These are phyloP conservation scores for Corymbia maculata DNA, from an alignment of 345 rosid genomes.

Conservation along the genomic window DNA sequence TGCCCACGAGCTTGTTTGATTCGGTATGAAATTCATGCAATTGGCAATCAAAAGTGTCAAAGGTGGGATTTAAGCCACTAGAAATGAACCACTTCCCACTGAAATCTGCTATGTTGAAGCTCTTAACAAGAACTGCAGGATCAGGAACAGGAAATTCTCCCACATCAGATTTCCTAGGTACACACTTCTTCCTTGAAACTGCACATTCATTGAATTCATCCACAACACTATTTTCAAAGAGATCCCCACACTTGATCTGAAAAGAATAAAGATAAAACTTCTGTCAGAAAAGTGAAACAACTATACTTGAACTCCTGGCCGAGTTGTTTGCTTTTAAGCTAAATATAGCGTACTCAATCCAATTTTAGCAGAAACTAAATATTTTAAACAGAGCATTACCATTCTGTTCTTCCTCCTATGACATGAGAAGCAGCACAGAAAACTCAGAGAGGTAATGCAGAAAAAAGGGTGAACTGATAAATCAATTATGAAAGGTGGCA, in stretches of 20 bases:
- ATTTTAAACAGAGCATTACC: not conserved
- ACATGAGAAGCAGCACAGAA: not conserved
- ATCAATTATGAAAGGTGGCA: not conserved
- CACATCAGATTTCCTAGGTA: slow-evolving; percentile 74
- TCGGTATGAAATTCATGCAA: slow-evolving; percentile 78
- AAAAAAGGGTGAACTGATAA: not conserved
- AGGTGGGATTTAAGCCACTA: slow-evolving; percentile 89
- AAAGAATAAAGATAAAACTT: not conserved
- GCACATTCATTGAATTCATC: slow-evolving; percentile 95
- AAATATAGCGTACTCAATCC: not conserved
- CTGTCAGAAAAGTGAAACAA: not conserved
- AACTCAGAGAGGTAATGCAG: not conserved
- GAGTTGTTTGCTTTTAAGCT: not conserved
- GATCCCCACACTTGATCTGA: slow-evolving; percentile 95
- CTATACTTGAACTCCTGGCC: not conserved
- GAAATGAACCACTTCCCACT: slow-evolving; percentile 82
- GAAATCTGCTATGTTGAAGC: slow-evolving; percentile 67
- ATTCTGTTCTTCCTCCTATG: not conserved
- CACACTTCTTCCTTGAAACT: slow-evolving; percentile 86
- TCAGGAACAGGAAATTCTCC: slow-evolving; percentile 86
- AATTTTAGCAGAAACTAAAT: not conserved
- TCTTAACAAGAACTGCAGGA: slow-evolving; percentile 63
- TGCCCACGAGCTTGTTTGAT: slow-evolving; percentile 62
- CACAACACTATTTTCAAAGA: slow-evolving; percentile 73
- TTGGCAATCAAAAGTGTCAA: slow-evolving; percentile 81